Base-by-base conservation (phyloP, 179 eudicot genomes). In the Camellia oleifera region DNA sequence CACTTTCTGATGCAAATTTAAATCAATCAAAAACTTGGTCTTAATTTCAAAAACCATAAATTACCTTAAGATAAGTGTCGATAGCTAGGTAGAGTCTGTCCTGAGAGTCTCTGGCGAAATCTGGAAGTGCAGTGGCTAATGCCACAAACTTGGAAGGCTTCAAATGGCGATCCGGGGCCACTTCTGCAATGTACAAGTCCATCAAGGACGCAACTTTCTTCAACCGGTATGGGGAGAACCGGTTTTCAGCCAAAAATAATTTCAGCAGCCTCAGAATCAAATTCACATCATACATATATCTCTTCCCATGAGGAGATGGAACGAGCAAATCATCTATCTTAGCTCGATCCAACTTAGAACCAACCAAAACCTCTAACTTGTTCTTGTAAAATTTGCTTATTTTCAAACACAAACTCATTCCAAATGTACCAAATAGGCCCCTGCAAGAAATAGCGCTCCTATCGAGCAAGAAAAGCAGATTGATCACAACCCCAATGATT, bases 61-160 rank as follows among this genome's bases (percentile, higher is more conserved):
- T n/a, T 88, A 93, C 97, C 97, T 91, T 84, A 32, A 93, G 75
- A 81, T 88, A 91, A 82, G 88, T 79, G 82, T 89, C 92, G 48
- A 90, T 84, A 5, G 91, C 91, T 50, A 81, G 83, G 83, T 79
- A 88, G 72, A 91, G 64, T 65, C 73, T 83, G 79, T 89, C 93
- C 80, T 77, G 82, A 26, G 90, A 85, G 32, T 83, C 91, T 64
- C 90, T 84, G 8, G 91, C 86, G 26, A 79, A 75, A 78, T 88
- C 93, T 0, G 97, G 92, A 63, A 93, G 69, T 2, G 88, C 78
- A 8, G 80, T 81, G 14, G 85, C 87, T 76, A 93, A 88, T 18
- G 85, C 89, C 12, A 81, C 50, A 60, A 93, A 91, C 82, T 87
- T 89, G 17, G 88, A 86, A 71, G 93, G 87, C 74, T 81, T 88